A percentile compares a stretch with the other conserved stretches of the same genome.
These are phyloP conservation scores for Centrapalus pauciflorus DNA, from an alignment of 129 eudicot genomes.

Conservation along the genomic window DNA sequence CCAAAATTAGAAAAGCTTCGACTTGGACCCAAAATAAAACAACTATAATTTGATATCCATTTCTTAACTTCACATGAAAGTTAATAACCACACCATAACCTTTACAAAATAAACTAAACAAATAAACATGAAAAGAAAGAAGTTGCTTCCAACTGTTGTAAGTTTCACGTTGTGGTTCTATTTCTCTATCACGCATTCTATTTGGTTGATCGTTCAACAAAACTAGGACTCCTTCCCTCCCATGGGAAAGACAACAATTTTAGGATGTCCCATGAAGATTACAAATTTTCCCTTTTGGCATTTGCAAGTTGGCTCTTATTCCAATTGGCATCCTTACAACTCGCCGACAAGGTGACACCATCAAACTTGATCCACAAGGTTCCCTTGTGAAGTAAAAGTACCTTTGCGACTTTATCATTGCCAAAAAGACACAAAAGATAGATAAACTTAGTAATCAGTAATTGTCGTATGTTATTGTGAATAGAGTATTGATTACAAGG, in stretches of 20 bases:
- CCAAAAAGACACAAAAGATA: neutral
- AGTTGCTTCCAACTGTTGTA: neutral
- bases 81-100: neutral
- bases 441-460: too few relatives aligned
- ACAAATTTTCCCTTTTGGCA: neutral
- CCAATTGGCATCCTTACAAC: neutral
- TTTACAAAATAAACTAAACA: neutral
- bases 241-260: neutral
- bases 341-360: neutral
- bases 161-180: neutral
- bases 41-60: neutral
- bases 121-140: neutral
- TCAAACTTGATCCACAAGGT: neutral
- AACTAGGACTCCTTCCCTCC: neutral
- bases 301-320: neutral
- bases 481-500: too few relatives aligned
- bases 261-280: neutral
- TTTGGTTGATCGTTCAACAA: neutral
- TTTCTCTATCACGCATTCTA: neutral
- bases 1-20: neutral
- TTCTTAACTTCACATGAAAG: neutral
- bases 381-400: too few relatives aligned
- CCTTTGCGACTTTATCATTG: neutral
- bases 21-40: too few relatives aligned
- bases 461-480: too few relatives aligned